Percentiles rank a stretch among this genome's conserved stretches.
Evolutionary conservation across 805 yeast species (phyloP).

Genomic region (Saccharomycopsis lassenensis): DNA sequence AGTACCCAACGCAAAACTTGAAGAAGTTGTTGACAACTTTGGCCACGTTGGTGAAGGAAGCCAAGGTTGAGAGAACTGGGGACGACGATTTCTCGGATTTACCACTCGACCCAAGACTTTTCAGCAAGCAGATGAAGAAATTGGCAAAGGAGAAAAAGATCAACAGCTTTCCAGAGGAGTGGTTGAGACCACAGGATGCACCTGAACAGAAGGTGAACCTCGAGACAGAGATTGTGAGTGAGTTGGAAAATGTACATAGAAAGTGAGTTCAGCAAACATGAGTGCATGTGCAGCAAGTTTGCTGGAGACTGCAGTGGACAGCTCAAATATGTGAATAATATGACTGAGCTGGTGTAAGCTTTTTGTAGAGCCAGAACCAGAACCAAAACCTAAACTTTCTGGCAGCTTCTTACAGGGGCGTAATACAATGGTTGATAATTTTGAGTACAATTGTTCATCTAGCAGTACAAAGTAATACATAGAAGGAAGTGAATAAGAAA

Average conservation of each 20-base stretch:
- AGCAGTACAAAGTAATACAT: no score
- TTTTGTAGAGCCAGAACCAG: no score
- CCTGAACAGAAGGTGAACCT: constrained; percentile 30
- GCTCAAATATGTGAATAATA: no score
- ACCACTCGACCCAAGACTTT: constrained; percentile 64
- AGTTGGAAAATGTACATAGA: not conserved
- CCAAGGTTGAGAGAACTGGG: constrained; percentile 35
- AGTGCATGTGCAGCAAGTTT: no score
- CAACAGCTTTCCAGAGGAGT: constrained; percentile 59
- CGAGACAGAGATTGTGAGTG: constrained; percentile 4
- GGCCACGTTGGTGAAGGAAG: constrained; percentile 46
- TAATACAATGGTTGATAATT: no score
- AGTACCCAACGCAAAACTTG: constrained; percentile 81
- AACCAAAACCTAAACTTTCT: no score
- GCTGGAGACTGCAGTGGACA: no score
- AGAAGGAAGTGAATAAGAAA: no score
- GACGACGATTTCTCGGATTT: constrained; percentile 57
- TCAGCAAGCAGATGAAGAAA: constrained; percentile 32
- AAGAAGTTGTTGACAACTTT: constrained; percentile 56
- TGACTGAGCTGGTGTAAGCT: no score
- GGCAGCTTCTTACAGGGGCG: no score
- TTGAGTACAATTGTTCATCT: no score
- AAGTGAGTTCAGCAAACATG: not conserved
- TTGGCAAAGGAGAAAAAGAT: constrained; percentile 29
- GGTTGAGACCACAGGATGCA: constrained; percentile 70